A percentile compares a stretch with the other conserved stretches of the same genome.
Conservation (phyloP, 2,329 filamentous ascomycete genomes). For the Pseudogymnoascus sp. region DNA sequence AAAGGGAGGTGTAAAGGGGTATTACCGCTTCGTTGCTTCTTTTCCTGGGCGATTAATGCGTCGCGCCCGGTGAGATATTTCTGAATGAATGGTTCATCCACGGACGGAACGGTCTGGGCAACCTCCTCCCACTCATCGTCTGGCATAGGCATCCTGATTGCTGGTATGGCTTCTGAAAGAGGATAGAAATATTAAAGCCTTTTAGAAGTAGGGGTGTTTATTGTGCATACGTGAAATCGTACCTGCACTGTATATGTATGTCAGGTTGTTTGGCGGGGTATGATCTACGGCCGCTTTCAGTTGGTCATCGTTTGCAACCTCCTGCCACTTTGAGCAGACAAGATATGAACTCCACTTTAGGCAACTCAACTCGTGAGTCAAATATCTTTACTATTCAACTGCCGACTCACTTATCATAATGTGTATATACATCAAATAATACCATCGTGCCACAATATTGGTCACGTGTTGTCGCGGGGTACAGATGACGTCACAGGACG, state of each 20-base stretch:
- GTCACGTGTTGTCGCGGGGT: neutral
- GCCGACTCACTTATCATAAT: neutral
- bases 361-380: constrained; percentile 5
- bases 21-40: constrained; percentile 70
- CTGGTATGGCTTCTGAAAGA: neutral
- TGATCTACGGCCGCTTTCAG: neutral
- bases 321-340: neutral
- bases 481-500: constrained; percentile 1
- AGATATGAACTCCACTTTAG: neutral
- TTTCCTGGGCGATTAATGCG: constrained; percentile 71
- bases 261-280: neutral
- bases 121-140: constrained; percentile 54
- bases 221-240: constrained; percentile 1
- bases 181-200: neutral
- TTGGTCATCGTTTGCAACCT: constrained; percentile 5
- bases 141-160: constrained; percentile 17
- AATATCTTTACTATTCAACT: neutral
- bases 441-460: neutral
- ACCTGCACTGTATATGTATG: neutral
- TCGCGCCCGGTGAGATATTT: constrained; percentile 71
- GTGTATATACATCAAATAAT: neutral
- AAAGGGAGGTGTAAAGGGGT: constrained; percentile 7
- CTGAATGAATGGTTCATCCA: constrained; percentile 67
- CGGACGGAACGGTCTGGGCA: constrained; percentile 45
- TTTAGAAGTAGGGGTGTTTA: neutral